These are phyloP conservation scores for Coemansia sp. DNA, from an alignment of 192 early-diverging fungal genomes.

Conservation along the genomic window DNA sequence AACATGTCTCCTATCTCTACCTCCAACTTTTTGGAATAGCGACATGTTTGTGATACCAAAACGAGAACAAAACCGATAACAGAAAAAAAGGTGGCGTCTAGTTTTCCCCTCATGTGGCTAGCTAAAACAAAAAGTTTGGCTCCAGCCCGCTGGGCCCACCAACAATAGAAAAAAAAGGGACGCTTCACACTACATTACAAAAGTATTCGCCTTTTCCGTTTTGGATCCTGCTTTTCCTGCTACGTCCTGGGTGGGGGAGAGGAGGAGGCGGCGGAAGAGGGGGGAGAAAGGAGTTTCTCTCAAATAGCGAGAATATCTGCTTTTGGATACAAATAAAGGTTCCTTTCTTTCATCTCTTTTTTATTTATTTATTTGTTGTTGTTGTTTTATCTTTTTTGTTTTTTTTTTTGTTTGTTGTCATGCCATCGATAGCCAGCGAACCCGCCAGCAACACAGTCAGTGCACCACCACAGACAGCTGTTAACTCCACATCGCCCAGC, in stretches of 20 bases:
- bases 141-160: not conserved
- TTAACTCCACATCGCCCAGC: slow-evolving; percentile 2
- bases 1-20: not conserved
- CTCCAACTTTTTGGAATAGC: not conserved
- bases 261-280: not conserved
- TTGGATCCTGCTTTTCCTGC: not conserved
- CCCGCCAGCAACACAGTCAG: not conserved
- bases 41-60: not conserved
- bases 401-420: not conserved
- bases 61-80: not conserved
- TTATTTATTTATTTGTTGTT: slow-evolving; percentile 5
- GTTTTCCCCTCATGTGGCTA: not conserved
- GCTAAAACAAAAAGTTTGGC: not conserved
- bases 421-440: slow-evolving; percentile 31
- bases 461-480: not conserved
- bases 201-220: not conserved
- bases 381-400: not conserved
- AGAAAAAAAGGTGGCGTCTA: not conserved
- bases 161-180: not conserved
- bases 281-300: not conserved
- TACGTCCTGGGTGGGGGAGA: not conserved
- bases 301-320: not conserved
- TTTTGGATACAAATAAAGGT: not conserved
- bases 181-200: not conserved
- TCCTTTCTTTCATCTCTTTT: slow-evolving; percentile 4